phyloP scores from a whole-genome alignment of 805 yeast genomes.

The Lipomyces mesembrius region DNA sequence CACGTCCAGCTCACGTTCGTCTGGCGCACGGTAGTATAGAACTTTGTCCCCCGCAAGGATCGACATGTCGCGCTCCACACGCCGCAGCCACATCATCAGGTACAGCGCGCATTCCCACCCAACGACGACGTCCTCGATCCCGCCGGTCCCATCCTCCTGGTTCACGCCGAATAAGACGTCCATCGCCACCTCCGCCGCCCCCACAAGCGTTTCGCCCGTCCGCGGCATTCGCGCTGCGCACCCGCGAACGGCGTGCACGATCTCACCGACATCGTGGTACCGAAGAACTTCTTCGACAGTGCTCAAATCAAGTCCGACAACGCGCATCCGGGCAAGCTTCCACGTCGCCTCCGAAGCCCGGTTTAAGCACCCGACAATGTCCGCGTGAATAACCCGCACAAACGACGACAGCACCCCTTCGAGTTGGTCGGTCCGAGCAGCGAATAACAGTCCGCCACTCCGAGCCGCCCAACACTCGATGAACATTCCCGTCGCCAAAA shows the following conservation, averaged over 20 bases:
- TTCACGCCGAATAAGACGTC: conserved; percentile 22
- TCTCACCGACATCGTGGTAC: conserved; percentile 29
- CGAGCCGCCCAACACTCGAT: conserved; percentile 36
- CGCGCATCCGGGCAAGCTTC: conserved; percentile 26
- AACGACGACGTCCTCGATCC: conserved; percentile 29
- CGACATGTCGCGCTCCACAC: conserved; percentile 31
- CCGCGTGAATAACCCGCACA: conserved; percentile 17
- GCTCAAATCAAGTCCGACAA: conserved; percentile 20
- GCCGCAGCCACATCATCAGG: conserved; percentile 30
- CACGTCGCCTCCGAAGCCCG: conserved; percentile 28
- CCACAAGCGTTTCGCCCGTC: conserved; percentile 11
- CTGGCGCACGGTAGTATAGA: conserved; percentile 23
- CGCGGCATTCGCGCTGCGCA: conserved; percentile 6
- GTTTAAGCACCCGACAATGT: conserved; percentile 5
- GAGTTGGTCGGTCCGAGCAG: conserved; percentile 24
- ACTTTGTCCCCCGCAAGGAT: conserved; percentile 12
- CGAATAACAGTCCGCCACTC: conserved; percentile 16
- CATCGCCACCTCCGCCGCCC: conserved; percentile 31
- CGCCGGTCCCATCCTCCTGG: conserved; percentile 7
- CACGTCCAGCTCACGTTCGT: conserved; percentile 30
- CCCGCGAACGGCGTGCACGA: conserved; percentile 20
- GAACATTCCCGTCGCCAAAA: conserved; percentile 41
- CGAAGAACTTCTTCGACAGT: conserved; percentile 25
- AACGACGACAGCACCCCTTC: conserved; percentile 23
- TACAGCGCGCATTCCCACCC: conserved; percentile 32